Evolutionary conservation across 441 rosid genomes (phyloP).

Genomic region (Theobroma grandiflorum): DNA sequence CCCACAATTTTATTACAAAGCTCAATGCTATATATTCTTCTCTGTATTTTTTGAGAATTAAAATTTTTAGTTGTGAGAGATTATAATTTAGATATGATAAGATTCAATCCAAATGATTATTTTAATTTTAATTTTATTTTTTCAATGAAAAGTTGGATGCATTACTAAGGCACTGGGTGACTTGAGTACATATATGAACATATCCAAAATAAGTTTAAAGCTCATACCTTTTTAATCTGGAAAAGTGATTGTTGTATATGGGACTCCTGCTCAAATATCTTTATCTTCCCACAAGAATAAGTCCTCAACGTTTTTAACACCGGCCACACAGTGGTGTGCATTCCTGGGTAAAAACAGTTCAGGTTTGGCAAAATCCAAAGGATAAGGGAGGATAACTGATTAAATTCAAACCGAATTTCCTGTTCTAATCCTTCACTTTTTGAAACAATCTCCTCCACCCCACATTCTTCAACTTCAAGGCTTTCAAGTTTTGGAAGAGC

Average conservation of each 20-base stretch:
- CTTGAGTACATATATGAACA: too few relatives aligned
- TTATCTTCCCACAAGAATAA: not conserved
- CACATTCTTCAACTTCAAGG: not conserved
- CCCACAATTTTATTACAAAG: too few relatives aligned
- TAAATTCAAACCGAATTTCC: not conserved
- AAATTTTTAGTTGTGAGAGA: too few relatives aligned
- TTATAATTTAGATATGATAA: too few relatives aligned
- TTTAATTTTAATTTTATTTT: too few relatives aligned
- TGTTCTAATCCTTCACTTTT: not conserved
- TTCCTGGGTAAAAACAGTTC: not conserved
- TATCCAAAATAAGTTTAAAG: too few relatives aligned
- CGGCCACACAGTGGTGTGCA: not conserved
- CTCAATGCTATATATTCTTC: not conserved
- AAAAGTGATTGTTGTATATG: not conserved
- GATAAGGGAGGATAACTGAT: not conserved
- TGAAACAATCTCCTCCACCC: constrained; percentile 3
- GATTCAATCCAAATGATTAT: too few relatives aligned
- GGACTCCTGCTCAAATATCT: not conserved
- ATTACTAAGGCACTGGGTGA: too few relatives aligned
- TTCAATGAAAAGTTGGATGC: too few relatives aligned
- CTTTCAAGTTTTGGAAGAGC: constrained; percentile 24
- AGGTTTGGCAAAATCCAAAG: not conserved
- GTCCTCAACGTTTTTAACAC: not conserved
- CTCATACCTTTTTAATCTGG: too few relatives aligned
- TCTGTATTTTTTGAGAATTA: too few relatives aligned